phyloP scores from a whole-genome alignment of 1,139 yeast species.

The Candida gigantensis region DNA sequence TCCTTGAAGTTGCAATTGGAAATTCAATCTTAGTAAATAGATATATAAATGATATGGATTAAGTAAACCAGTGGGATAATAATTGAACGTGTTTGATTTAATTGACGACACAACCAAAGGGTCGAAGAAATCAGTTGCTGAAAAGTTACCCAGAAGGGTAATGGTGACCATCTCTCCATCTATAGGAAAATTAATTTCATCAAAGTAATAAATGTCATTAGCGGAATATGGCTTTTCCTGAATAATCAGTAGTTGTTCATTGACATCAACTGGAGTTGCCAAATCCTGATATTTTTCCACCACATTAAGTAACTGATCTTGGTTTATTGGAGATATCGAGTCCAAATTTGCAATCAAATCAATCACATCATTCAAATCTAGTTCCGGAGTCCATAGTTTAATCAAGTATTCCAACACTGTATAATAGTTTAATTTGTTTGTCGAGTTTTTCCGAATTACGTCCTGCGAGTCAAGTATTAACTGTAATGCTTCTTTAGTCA shows the following conservation, averaged over 20 bases:
- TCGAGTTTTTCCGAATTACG: conserved; percentile 7
- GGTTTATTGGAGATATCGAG: conserved; percentile 6
- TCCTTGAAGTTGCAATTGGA: conserved; percentile 12
- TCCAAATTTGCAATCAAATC: conserved; percentile 8
- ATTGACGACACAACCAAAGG: conserved; percentile 18
- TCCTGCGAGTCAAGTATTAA: conserved; percentile 7
- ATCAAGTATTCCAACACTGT: conserved; percentile 10
- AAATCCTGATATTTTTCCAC: neutral
- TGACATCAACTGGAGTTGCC: neutral
- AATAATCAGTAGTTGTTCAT: conserved; percentile 4
- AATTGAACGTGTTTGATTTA: conserved; percentile 8
- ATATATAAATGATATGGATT: conserved; percentile 15
- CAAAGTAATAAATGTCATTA: conserved; percentile 12
- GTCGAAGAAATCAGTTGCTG: conserved; percentile 19
- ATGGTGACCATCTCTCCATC: conserved; percentile 9
- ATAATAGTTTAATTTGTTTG: conserved; percentile 3
- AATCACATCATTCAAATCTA: conserved; percentile 8
- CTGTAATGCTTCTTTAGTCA: conserved; percentile 6
- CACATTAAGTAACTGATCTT: conserved; percentile 3
- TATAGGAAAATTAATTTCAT: conserved; percentile 11
- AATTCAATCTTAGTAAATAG: conserved; percentile 13
- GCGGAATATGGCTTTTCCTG: conserved; percentile 9
- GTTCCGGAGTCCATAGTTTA: conserved; percentile 5
- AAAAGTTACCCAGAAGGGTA: conserved; percentile 17
- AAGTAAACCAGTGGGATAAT: conserved; percentile 15